Evolutionary conservation across 345 rosid genomes (phyloP).

Genomic region (Nasturtium officinale): DNA sequence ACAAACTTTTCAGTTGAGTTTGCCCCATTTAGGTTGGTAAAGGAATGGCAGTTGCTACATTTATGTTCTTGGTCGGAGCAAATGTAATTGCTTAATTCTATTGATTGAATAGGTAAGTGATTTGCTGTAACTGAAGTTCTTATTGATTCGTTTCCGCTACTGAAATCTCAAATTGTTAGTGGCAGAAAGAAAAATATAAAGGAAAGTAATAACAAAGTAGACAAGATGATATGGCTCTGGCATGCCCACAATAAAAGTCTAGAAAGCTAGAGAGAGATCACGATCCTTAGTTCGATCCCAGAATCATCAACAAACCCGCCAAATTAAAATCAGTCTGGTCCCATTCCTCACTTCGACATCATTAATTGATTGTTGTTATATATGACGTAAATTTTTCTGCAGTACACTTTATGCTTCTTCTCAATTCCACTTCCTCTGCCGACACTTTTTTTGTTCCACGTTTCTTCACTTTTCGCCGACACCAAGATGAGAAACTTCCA

Average conservation of each 20-base stretch:
- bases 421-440: conserved; percentile 38
- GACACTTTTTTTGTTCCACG: conserved; percentile 32
- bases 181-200: not conserved
- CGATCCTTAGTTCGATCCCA: conserved; percentile 38
- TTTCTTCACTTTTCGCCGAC: conserved; percentile 40
- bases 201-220: not conserved
- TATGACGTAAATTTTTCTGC: conserved; percentile 29
- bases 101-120: not conserved
- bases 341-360: conserved; percentile 35
- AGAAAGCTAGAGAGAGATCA: conserved; percentile 33
- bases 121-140: not conserved
- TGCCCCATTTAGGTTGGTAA: not conserved
- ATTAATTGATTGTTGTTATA: conserved; percentile 17
- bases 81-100: not conserved
- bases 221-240: not conserved
- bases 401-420: not conserved
- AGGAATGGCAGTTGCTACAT: not conserved
- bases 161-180: not conserved
- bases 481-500: conserved; percentile 19
- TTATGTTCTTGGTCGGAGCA: not conserved
- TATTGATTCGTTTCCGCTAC: not conserved
- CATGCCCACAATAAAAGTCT: conserved; percentile 20
- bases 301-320: conserved; percentile 36
- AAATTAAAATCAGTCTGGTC: conserved; percentile 27
- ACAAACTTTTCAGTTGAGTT: not conserved